Evolutionary conservation across 768 basidiomycete genomes (phyloP).

Genomic region (Boletus rubescentipes): DNA sequence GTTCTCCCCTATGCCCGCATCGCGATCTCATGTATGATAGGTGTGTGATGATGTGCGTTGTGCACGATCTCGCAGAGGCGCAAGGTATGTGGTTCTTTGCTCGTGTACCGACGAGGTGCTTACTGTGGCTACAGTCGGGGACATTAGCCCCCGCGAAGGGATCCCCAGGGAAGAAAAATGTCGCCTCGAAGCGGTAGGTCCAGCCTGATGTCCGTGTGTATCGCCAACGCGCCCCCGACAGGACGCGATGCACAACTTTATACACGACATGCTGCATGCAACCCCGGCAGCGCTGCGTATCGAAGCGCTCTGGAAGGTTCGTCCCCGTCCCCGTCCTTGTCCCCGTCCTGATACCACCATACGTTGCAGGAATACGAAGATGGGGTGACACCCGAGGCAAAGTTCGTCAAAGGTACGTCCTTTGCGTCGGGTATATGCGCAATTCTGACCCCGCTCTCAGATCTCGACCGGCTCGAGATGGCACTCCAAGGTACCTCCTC

Average conservation of each 20-base stretch:
- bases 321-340: background rate
- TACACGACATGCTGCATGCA: slow-evolving; percentile 84
- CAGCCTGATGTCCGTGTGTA: too few species aligned
- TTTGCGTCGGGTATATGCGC: background rate
- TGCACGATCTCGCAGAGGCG: slow-evolving; percentile 96
- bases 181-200: slow-evolving; percentile 63
- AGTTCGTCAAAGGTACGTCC: slow-evolving; percentile 78
- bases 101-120: background rate
- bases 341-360: background rate
- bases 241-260: slow-evolving; percentile 90
- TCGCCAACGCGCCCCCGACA: slow-evolving; percentile 27
- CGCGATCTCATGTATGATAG: slow-evolving; percentile 20
- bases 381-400: slow-evolving; percentile 67
- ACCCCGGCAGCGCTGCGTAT: slow-evolving; percentile 69
- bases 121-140: slow-evolving; percentile 62
- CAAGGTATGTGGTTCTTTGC: slow-evolving; percentile 51
- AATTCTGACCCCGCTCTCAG: slow-evolving; percentile 35
- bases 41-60: slow-evolving; percentile 86
- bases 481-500: slow-evolving; percentile 64
- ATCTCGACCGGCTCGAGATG: slow-evolving; percentile 88
- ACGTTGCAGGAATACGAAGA: slow-evolving; percentile 79
- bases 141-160: slow-evolving; percentile 88
- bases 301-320: slow-evolving; percentile 63
- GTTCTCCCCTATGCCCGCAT: slow-evolving; percentile 13
- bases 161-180: slow-evolving; percentile 81